Conservation (phyloP, 1,284 basidiomycete genomes). For the Agroathelia rolfsii region DNA sequence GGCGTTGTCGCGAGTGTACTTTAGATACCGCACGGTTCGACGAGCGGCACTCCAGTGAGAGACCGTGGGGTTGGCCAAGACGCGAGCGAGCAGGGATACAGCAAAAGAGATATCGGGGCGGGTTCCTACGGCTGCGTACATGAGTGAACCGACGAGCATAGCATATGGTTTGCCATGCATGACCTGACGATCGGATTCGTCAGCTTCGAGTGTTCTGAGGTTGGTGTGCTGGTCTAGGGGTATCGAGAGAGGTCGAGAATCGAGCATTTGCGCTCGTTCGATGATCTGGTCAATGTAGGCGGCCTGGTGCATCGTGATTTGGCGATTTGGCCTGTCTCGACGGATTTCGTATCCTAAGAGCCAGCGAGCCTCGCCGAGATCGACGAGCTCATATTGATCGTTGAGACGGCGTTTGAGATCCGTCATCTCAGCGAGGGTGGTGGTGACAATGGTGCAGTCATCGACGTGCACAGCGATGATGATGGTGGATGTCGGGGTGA, state of each 20-base stretch:
- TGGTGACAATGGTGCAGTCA: conserved; percentile 21
- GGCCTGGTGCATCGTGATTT: conserved; percentile 18
- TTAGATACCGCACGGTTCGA: conserved; percentile 13
- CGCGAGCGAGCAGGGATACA: conserved; percentile 11
- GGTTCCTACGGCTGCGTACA: conserved; percentile 12
- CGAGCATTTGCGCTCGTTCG: no score
- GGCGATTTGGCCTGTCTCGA: conserved; percentile 11
- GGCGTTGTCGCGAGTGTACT: conserved; percentile 8
- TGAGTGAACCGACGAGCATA: conserved; percentile 15
- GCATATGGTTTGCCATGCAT: conserved; percentile 18
- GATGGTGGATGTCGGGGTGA: conserved; percentile 10
- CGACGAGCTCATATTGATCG: conserved; percentile 17
- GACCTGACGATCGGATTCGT: no score
- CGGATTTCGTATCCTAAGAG: conserved; percentile 18
- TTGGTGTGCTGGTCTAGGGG: no score
- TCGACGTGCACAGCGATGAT: conserved; percentile 23
- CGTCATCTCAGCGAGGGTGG: conserved; percentile 5
- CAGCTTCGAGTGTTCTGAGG: no score
- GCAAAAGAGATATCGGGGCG: conserved; percentile 15
- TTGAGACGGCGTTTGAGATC: conserved; percentile 13
- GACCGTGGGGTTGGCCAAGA: conserved; percentile 11
- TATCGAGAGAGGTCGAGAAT: no score
- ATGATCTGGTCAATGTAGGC: conserved; percentile 18
- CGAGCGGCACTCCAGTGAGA: conserved; percentile 15
- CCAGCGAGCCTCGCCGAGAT: conserved; percentile 21